phyloP scores from a whole-genome alignment of 2,329 filamentous ascomycete genomes.

The Venturia pyrina region DNA sequence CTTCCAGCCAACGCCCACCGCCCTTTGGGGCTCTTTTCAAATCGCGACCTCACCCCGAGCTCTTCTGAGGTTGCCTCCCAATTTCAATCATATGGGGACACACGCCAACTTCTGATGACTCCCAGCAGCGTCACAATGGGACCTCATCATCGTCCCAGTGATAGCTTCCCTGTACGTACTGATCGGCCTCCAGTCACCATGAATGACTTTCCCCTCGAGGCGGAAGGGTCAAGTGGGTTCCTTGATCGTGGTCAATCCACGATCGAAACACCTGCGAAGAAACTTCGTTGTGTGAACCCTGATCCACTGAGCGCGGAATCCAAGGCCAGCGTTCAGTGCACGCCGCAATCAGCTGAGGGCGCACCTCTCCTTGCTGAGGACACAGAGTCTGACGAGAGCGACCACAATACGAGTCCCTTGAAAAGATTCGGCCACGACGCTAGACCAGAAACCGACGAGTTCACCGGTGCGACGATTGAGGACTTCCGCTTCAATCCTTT shows the following conservation, averaged over 20 bases:
- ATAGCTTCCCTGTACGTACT: not conserved
- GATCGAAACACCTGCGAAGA: not conserved
- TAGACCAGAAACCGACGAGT: not conserved
- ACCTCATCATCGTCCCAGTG: not conserved
- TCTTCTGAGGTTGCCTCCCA: not conserved
- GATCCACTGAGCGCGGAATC: not conserved
- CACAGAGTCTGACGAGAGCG: not conserved
- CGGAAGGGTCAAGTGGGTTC: not conserved
- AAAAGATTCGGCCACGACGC: not conserved
- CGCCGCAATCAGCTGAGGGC: not conserved
- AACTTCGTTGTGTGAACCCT: not conserved
- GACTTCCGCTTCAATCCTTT: not conserved
- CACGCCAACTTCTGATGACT: not conserved
- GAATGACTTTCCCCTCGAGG: not conserved
- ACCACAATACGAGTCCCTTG: not conserved
- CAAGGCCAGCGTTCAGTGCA: not conserved
- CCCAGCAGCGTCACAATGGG: not conserved
- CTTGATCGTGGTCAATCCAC: not conserved
- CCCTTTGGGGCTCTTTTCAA: not conserved
- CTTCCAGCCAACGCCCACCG: not conserved
- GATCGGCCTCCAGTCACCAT: not conserved
- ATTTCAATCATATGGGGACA: not conserved
- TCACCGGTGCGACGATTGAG: not conserved
- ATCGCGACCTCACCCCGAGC: not conserved
- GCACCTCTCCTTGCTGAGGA: not conserved